These are phyloP conservation scores for Diplodia scrobiculata DNA, from an alignment of 2,329 filamentous ascomycete genomes.

Conservation along the genomic window DNA sequence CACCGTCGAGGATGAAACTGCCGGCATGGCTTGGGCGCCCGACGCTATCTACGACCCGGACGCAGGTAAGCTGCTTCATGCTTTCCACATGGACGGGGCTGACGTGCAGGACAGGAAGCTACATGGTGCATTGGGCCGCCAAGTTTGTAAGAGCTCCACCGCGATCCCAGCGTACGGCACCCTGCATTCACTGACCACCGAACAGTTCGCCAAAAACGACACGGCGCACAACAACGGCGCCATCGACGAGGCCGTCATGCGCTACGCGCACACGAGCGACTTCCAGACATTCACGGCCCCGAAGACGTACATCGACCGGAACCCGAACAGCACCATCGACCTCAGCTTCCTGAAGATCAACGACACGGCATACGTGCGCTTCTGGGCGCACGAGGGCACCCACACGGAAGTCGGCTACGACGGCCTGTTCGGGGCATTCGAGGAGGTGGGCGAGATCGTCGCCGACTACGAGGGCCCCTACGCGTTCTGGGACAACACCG, in stretches of 20 bases:
- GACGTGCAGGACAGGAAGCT: background rate
- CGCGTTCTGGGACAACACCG: constrained; percentile 29
- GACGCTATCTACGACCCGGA: constrained; percentile 30
- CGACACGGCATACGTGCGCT: constrained; percentile 29
- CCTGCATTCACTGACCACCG: constrained; percentile 9
- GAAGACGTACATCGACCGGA: constrained; percentile 28
- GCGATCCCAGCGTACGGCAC: too few species aligned
- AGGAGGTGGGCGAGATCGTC: constrained; percentile 18
- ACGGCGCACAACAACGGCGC: constrained; percentile 22
- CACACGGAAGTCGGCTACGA: constrained; percentile 31
- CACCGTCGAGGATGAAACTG: constrained; percentile 29
- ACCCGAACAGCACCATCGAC: constrained; percentile 29
- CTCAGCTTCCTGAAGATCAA: constrained; percentile 32
- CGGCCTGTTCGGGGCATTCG: constrained; percentile 29
- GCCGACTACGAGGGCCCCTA: constrained; percentile 31
- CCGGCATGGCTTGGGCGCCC: constrained; percentile 32
- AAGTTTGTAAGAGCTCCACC: constrained; percentile 29
- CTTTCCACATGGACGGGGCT: too few species aligned
- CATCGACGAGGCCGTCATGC: constrained; percentile 29
- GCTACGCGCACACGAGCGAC: constrained; percentile 31
- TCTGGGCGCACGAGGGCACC: constrained; percentile 30
- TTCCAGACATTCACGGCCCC: constrained; percentile 30
- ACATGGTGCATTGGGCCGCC: constrained; percentile 24
- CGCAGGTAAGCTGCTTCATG: background rate
- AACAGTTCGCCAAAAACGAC: constrained; percentile 23